phyloP scores from a whole-genome alignment of 345 rosid genomes.

The Xanthoceras sorbifolium region DNA sequence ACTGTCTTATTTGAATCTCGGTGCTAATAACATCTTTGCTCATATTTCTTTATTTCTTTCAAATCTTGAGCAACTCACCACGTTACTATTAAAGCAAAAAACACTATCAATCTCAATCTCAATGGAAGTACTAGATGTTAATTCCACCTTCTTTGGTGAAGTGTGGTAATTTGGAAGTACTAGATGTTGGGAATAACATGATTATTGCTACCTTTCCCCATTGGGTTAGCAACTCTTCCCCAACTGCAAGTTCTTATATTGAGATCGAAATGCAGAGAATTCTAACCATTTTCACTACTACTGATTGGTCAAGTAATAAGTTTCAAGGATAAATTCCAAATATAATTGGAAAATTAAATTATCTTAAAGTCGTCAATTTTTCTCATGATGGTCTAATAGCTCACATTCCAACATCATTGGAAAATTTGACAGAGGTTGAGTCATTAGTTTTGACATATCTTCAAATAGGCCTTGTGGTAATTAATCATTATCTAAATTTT shows the following conservation, averaged over 20 bases:
- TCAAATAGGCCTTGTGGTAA: background rate
- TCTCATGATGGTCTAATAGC: background rate
- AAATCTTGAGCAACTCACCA: background rate
- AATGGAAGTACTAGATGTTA: conserved; percentile 11
- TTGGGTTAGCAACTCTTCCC: background rate
- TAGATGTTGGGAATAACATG: conserved; percentile 7
- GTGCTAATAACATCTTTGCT: conserved; percentile 9
- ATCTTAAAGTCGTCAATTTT: background rate
- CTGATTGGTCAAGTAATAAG: conserved; percentile 20
- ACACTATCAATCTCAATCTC: too few relatives aligned
- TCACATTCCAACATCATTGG: background rate
- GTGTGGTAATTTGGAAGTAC: background rate
- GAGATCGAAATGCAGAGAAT: background rate
- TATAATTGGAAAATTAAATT: conserved; percentile 6
- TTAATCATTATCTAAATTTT: too few relatives aligned
- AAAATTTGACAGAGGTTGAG: background rate
- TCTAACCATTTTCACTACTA: background rate
- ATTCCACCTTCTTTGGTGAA: background rate
- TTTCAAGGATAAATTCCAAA: conserved; percentile 22
- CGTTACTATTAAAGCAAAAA: too few relatives aligned
- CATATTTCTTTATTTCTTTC: background rate
- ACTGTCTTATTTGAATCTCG: background rate
- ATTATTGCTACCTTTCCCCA: background rate
- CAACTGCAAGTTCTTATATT: background rate
- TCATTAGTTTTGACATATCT: background rate